phyloP scores from a whole-genome alignment of 2,329 filamentous ascomycete genomes.

The Talaromyces islandicus region DNA sequence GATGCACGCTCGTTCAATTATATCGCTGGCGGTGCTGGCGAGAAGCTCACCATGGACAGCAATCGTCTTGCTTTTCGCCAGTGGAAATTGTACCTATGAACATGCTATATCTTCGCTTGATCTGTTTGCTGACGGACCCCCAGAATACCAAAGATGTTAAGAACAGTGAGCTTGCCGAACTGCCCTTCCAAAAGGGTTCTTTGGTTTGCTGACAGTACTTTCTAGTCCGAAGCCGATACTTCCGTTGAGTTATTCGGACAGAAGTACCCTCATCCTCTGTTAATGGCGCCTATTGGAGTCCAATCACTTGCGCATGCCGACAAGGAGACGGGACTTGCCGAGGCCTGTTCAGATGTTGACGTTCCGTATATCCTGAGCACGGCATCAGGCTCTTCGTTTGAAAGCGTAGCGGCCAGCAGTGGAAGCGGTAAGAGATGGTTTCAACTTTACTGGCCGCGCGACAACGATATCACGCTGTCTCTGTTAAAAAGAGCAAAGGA shows the following conservation, averaged over 20 bases:
- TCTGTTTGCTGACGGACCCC: slow-evolving; percentile 25
- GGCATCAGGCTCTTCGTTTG: slow-evolving; percentile 6
- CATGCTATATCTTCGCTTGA: neutral
- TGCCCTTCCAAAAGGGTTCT: neutral
- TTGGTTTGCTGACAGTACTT: neutral
- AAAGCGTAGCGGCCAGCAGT: slow-evolving; percentile 7
- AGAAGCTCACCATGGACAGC: slow-evolving; percentile 55
- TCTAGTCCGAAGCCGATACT: slow-evolving; percentile 15
- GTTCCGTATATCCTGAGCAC: slow-evolving; percentile 11
- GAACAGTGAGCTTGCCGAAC: slow-evolving; percentile 15
- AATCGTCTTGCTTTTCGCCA: slow-evolving; percentile 54
- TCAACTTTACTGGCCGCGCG: slow-evolving; percentile 10
- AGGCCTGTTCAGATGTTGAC: slow-evolving; percentile 5
- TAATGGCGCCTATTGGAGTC: slow-evolving; percentile 11
- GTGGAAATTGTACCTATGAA: slow-evolving; percentile 35
- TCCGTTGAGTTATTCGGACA: slow-evolving; percentile 11
- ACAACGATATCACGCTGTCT: slow-evolving; percentile 9
- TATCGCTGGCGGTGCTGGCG: slow-evolving; percentile 57
- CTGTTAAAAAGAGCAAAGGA: slow-evolving; percentile 8
- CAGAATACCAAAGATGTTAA: slow-evolving; percentile 50
- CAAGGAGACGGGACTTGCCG: slow-evolving; percentile 8
- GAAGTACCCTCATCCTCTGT: slow-evolving; percentile 7
- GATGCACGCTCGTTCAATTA: slow-evolving; percentile 51
- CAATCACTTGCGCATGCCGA: slow-evolving; percentile 8
- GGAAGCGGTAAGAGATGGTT: slow-evolving; percentile 9